These are phyloP conservation scores for Chlorella vulgaris DNA, from an alignment of 139 green algal species.

Conservation along the genomic window DNA sequence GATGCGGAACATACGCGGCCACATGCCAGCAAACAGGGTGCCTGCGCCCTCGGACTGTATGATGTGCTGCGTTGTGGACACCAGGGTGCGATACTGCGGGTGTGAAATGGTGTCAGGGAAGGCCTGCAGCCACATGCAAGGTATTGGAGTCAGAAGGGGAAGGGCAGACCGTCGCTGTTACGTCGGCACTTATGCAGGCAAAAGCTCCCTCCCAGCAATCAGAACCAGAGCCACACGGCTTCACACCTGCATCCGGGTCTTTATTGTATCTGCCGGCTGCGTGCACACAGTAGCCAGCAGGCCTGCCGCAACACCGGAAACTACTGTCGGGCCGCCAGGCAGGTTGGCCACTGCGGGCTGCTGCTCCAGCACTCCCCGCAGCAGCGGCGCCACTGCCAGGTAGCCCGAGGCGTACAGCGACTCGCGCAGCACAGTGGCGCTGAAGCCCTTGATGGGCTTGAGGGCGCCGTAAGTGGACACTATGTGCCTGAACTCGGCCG, in stretches of 20 bases:
- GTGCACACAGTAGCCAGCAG: slow-evolving; percentile 73
- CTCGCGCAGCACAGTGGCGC: slow-evolving; percentile 64
- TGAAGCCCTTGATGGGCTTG: slow-evolving; percentile 66
- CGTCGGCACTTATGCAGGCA: no score
- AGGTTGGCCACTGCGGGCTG: not conserved
- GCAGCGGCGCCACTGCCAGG: slow-evolving; percentile 79
- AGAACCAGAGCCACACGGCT: no score
- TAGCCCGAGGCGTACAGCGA: slow-evolving; percentile 84
- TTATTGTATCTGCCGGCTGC: slow-evolving; percentile 90
- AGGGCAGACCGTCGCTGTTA: no score
- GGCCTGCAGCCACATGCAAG: slow-evolving; percentile 22
- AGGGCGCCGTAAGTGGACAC: slow-evolving; percentile 47
- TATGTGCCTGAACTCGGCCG: slow-evolving; percentile 51
- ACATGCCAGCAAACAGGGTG: slow-evolving; percentile 38
- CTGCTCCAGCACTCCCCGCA: slow-evolving; percentile 57
- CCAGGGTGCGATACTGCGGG: slow-evolving; percentile 35
- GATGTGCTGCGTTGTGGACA: slow-evolving; percentile 35
- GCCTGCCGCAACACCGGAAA: slow-evolving; percentile 70
- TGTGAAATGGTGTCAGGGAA: slow-evolving; percentile 27
- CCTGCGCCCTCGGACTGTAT: slow-evolving; percentile 17
- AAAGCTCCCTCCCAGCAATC: no score
- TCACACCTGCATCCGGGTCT: slow-evolving; percentile 85
- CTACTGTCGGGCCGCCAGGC: slow-evolving; percentile 54
- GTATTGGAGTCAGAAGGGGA: not conserved
- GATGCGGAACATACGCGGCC: slow-evolving; percentile 38